A percentile compares a stretch with the other conserved stretches of the same genome.
Evolutionary conservation across 169 alveolate genomes (phyloP).

Genomic region (Plasmodium inui): DNA sequence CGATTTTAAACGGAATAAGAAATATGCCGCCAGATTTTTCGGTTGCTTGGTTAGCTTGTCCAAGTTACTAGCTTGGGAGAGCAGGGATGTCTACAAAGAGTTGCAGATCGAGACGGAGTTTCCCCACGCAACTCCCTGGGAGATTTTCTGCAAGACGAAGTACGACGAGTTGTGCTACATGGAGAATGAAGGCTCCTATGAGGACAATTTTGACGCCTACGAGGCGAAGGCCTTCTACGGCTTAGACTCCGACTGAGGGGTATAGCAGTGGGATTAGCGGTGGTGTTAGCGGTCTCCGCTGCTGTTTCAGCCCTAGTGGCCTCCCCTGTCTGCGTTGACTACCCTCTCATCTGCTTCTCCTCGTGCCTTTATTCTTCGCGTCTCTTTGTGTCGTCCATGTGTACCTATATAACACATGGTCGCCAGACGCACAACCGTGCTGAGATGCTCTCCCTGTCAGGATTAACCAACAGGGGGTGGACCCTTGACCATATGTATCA

Average conservation of each 20-base stretch:
- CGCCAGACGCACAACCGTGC: neutral
- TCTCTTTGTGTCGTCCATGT: neutral
- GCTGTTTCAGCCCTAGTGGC: neutral
- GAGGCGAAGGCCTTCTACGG: neutral
- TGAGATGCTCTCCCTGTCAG: neutral
- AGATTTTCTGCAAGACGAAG: conserved; percentile 63
- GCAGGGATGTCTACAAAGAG: conserved; percentile 73
- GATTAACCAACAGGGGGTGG: too few species aligned
- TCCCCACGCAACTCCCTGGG: conserved; percentile 74
- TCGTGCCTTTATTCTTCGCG: neutral
- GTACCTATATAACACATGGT: neutral
- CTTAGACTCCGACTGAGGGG: neutral
- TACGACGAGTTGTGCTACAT: conserved; percentile 70
- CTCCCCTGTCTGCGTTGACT: neutral
- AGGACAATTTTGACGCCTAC: conserved; percentile 42
- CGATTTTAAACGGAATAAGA: conserved; percentile 71
- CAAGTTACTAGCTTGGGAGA: conserved; percentile 74
- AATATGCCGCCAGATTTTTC: conserved; percentile 67
- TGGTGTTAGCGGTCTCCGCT: too few species aligned
- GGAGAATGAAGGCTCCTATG: conserved; percentile 67
- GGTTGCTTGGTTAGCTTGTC: conserved; percentile 74
- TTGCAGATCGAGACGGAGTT: conserved; percentile 70
- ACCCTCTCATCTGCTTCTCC: neutral
- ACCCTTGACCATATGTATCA: neutral
- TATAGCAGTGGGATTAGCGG: too few species aligned